These are phyloP conservation scores for Phialophora verrucosa DNA, from an alignment of 2,329 filamentous ascomycete genomes.

Conservation along the genomic window DNA sequence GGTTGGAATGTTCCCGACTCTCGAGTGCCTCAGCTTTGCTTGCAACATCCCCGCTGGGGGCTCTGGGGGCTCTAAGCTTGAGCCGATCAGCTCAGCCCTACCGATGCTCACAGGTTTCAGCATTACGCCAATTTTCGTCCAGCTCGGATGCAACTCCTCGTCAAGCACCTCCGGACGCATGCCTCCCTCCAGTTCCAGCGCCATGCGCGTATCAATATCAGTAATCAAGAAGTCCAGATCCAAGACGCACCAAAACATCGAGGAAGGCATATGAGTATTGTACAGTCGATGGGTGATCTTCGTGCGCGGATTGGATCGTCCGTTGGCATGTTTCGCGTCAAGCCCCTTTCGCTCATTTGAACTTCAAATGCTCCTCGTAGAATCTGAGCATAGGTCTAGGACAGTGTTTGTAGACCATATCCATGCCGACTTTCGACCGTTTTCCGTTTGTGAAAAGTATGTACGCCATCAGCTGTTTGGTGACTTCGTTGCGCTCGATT, in stretches of 20 bases:
- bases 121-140: background rate
- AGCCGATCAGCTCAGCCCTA: background rate
- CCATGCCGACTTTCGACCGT: conserved; percentile 50
- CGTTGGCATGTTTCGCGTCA: background rate
- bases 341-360: conserved; percentile 41
- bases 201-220: conserved; percentile 1
- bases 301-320: background rate
- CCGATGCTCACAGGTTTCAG: background rate
- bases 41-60: background rate
- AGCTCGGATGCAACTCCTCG: no score
- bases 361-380: conserved; percentile 54
- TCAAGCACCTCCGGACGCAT: background rate
- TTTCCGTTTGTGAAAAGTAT: conserved; percentile 54
- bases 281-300: conserved; percentile 10
- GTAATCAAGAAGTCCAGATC: background rate
- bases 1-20: background rate
- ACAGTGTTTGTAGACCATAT: conserved; percentile 51
- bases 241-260: background rate
- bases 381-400: conserved; percentile 56
- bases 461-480: conserved; percentile 46
- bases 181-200: background rate
- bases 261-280: background rate
- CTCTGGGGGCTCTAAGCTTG: background rate
- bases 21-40: background rate
- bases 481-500: conserved; percentile 49